A percentile compares a stretch with the other conserved stretches of the same genome.
phyloP scores from a whole-genome alignment of 148 eudicot genomes.

The Arctostaphylos glauca region DNA sequence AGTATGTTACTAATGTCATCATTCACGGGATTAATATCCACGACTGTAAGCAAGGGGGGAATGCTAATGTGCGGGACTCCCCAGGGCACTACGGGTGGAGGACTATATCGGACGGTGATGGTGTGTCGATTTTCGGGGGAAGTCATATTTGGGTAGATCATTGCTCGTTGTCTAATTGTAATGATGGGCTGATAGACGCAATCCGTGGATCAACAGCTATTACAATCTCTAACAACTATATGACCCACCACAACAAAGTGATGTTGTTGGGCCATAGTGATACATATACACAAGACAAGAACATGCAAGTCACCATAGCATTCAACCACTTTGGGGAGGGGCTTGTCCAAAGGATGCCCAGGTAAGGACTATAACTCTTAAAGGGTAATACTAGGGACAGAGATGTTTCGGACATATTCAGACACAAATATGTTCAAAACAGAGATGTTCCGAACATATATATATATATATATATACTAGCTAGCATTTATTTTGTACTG shows the following conservation, averaged over 20 bases:
- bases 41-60: conserved; percentile 55
- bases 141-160: conserved; percentile 65
- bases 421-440: too few relatives aligned
- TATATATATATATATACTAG: too few relatives aligned
- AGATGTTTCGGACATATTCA: too few relatives aligned
- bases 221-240: conserved; percentile 60
- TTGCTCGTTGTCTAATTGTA: conserved; percentile 51
- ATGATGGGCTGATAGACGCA: conserved; percentile 61
- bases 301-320: conserved; percentile 72
- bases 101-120: conserved; percentile 65
- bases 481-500: neutral
- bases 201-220: conserved; percentile 64
- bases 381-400: too few relatives aligned
- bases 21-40: conserved; percentile 56
- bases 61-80: conserved; percentile 46
- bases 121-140: conserved; percentile 57
- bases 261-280: conserved; percentile 68
- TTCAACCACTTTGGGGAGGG: conserved; percentile 88
- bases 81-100: conserved; percentile 59
- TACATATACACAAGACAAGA: conserved; percentile 41
- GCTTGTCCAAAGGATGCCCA: conserved; percentile 73
- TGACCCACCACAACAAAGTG: conserved; percentile 66
- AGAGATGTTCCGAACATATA: too few relatives aligned
- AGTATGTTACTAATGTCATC: conserved; percentile 56
- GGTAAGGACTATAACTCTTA: conserved; percentile 27